Evolutionary conservation across 2,329 filamentous ascomycete genomes (phyloP), one percentile per base, ranked within the genome.

Genomic region (Tothia fuscella): DNA sequence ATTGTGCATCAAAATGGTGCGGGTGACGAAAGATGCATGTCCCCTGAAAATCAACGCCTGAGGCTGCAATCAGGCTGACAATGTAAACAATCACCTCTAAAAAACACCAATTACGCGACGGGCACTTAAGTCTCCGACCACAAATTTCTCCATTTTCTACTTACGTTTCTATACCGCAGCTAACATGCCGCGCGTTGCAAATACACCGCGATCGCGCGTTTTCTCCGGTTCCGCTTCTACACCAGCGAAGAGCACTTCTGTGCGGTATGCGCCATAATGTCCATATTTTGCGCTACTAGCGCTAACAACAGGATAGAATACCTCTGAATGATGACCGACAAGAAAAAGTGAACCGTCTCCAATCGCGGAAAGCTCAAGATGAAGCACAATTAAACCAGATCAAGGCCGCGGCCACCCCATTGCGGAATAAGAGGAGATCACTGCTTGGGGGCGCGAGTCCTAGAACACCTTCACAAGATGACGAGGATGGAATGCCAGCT

Each of bases 301-400:
- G 31, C 41, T 43, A 14, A 43, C 12, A 3, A 17, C 5, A 3
- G 12, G 39, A 34, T 53, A 93, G 86, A 59, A 93, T 98, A 46
- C 88, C 91, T 26, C 76, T 98, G 48, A 96, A 96, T 66, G 91
- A 98, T 66, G 91, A 98, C 70, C 80, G 77, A 46, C 78, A 81
- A 52, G 91, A 98, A 65, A 94, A 93, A 62, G 88, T 87, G 37
- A 80, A 81, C 52, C 82, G 91, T 38, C 70, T 89, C 55, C 82
- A 91, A 56, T 87, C 84, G 47, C 80, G 91, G 55, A 85, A 93
- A 64, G 86, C 84, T 25, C 76, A 85, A 22, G 82, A 95, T 59
- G 85, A 93, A 59, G 80, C 80, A 51, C 88, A 95, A 59, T 84
- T 93, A 71, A 91, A 91, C 63, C 80, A 93, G 58, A 80, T 96